These are phyloP conservation scores for Fomitopsis betulina DNA, from an alignment of 1,284 basidiomycete genomes.

Conservation along the genomic window DNA sequence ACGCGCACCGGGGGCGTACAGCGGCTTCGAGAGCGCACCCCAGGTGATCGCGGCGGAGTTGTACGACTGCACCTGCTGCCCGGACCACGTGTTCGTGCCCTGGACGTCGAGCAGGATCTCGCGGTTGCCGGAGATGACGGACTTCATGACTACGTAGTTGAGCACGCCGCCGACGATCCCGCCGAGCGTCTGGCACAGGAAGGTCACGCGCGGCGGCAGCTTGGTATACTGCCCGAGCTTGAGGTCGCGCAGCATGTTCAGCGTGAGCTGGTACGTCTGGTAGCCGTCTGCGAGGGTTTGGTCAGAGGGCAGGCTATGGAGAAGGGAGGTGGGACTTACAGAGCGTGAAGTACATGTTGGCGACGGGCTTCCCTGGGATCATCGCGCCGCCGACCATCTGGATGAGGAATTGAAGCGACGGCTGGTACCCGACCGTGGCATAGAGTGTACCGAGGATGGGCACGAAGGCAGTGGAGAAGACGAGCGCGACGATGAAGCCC, in stretches of 20 bases:
- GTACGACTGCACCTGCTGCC: slow-evolving; percentile 20
- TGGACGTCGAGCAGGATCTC: slow-evolving; percentile 46
- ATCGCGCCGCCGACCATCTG: slow-evolving; percentile 61
- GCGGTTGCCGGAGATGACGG: slow-evolving; percentile 47
- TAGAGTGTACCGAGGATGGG: slow-evolving; percentile 30
- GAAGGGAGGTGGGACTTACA: slow-evolving; percentile 30
- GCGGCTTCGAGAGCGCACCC: slow-evolving; percentile 55
- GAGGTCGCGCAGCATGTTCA: slow-evolving; percentile 48
- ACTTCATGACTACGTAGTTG: slow-evolving; percentile 48
- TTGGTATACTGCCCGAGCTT: slow-evolving; percentile 79
- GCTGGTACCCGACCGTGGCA: slow-evolving; percentile 28
- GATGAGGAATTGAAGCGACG: slow-evolving; percentile 4
- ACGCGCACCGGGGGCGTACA: slow-evolving; percentile 48
- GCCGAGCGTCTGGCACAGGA: slow-evolving; percentile 63
- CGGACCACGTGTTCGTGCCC: slow-evolving; percentile 56
- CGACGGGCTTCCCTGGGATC: slow-evolving; percentile 59
- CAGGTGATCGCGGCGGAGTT: slow-evolving; percentile 65
- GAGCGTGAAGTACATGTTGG: slow-evolving; percentile 46
- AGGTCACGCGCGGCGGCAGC: slow-evolving; percentile 69
- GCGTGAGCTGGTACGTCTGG: too few relatives aligned
- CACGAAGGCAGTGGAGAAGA: slow-evolving; percentile 41
- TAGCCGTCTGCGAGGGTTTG: too few relatives aligned
- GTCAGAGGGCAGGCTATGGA: slow-evolving; percentile 3
- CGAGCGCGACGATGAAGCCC: slow-evolving; percentile 37
- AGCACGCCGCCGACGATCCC: slow-evolving; percentile 45